Evolutionary conservation across 306 rosid genomes (phyloP), one percentile per base, ranked within the genome.

Genomic region (Casuarina glauca): DNA sequence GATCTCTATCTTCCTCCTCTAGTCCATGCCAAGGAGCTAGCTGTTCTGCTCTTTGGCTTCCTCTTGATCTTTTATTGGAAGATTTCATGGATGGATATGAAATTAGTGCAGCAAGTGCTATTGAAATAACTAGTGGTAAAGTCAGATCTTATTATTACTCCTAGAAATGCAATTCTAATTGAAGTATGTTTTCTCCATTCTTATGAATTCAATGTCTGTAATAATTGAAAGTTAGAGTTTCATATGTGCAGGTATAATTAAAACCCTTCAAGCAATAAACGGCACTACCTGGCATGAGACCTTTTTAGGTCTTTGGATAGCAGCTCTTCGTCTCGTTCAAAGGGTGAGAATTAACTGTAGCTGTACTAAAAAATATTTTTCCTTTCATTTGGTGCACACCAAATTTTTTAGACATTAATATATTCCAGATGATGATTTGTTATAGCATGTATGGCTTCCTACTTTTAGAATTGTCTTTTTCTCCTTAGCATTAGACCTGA

Each of bases 51-150:
- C 83, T 93, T 82, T 95, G 99, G 97, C 91, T 93, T 91, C 99
- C 97, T 53, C 97, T 95, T 72, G 99, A 95, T 82, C 87, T 95
- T 46, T 91, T 87, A 74, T 75, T 95, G 74, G 99, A 95, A 93
- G 99, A 95, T 84, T 92, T 97, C 78, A 91, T 95, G 97, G 97
- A 95, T 81, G 97, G 96, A 81, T 95, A 93, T 87, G 91, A 91
- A 88, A 97, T 90, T 64, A 92, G 92, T 45, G 88, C 99, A 82
- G 90, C 91, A 35, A 91, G 97, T 86, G 89, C 96, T 72, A 88
- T 95, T 72, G 99, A 95, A 90, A 85, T 72, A 87, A 86, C 90
- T 77, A 84, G 89, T 0, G 91, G 99, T 95, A 86, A 81, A 74
- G 41, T 44, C 32, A 64, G 6, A 35, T 44, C 71, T 60, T 12